Conservation (phyloP, 2,329 filamentous ascomycete genomes). For the Botryotinia convoluta region DNA sequence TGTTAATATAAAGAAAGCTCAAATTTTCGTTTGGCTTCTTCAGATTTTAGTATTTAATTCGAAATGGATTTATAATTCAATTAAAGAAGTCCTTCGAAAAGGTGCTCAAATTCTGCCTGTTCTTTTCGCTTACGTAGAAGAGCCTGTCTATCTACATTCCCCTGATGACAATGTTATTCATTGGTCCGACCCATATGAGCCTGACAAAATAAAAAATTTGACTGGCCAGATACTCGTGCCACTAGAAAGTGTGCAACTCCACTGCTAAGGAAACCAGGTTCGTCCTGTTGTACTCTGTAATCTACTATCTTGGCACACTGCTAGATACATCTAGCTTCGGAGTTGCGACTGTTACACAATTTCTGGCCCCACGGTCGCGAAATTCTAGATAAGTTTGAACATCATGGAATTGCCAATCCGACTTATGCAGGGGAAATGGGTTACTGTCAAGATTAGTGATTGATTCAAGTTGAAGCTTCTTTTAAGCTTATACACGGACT, state of each 20-base stretch:
- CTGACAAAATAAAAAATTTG: neutral
- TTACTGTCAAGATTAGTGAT: neutral
- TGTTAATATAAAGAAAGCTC: too few relatives aligned
- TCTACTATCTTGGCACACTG: neutral
- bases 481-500: neutral
- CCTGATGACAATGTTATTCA: neutral
- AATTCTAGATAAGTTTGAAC: neutral
- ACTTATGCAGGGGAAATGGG: neutral
- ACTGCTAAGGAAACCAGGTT: neutral
- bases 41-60: too few relatives aligned
- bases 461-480: neutral
- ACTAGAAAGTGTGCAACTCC: neutral
- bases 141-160: neutral
- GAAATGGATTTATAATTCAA: too few relatives aligned
- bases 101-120: too few relatives aligned
- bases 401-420: neutral
- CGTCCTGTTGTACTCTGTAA: neutral
- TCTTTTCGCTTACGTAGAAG: too few relatives aligned
- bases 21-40: too few relatives aligned
- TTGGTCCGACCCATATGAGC: neutral
- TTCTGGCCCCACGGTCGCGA: neutral
- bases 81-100: too few relatives aligned
- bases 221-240: neutral
- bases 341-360: neutral
- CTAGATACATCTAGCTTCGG: neutral